Evolutionary conservation across 768 basidiomycete genomes (phyloP), one percentile per base, ranked within the genome.

Genomic region (Amanita fuliginea): DNA sequence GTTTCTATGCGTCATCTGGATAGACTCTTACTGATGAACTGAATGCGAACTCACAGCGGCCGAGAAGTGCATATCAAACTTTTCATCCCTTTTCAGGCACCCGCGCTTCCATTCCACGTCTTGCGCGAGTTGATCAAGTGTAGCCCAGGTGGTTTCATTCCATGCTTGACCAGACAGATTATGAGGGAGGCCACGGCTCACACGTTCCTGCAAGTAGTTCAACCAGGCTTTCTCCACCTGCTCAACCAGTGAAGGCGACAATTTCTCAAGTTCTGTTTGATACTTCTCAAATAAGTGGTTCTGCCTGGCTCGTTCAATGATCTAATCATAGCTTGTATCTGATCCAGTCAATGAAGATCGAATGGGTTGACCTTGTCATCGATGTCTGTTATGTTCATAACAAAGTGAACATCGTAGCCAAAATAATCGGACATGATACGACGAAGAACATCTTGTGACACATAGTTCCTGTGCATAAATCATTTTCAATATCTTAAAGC

Each of bases 301-400:
- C 65, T 83, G 90, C 21, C 96, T 81, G 7, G 95, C 90, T 35
- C 94, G 81, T 35, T 86, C 63, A 57, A 98, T 98, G 62, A 98
- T 99, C 96, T 98, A 57, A 14, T 16, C 13, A 18, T 33, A 47
- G 47, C 18, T 4, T 45, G 49, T 6, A 50, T 13, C 18, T 4
- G 10, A 16, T 48, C 22, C n/a, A 52, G 19, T 47, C 47, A 24
- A 40, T 14, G 34, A 68, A 51, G 60, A 62, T 37, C 18, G 24
- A 51, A 22, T 6, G 9, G 28, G 52, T 70, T 47, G 52, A 88
- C 95, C 80, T 99, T 99, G 76, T 98, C 96, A 60, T 99, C 96
- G 53, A 99, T 96, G 65, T 99, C 95, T 4, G 96, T 99, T 57
- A 99, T 80, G 65, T 99, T 99, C 92, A 96, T 96, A 40, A 98